Evolutionary conservation across 1,139 yeast genomes (phyloP), one percentile per base, ranked within the genome.

Genomic region (Candida dubliniensis): DNA sequence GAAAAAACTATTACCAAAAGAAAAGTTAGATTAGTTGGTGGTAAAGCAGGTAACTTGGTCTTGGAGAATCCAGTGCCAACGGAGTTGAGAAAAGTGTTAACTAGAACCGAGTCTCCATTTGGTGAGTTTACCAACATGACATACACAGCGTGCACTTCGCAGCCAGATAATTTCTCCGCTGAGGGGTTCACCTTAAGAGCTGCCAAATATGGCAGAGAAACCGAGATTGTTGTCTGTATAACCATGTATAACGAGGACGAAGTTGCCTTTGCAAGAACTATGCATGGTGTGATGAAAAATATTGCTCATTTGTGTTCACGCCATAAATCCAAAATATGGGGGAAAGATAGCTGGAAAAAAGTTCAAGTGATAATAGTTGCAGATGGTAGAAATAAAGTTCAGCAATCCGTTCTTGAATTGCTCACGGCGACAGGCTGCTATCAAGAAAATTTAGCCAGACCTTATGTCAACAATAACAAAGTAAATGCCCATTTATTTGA

Each of bases 171-270:
- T 35, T 93, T 87, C 59, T 77, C 79, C n/a, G 73, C 70, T 6
- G 81, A 80, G 41, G 98, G 98, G 0, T 93, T 90, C 64, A 82
- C 89, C 1, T 69, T 93, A 43, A 79, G 98, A 56, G 87, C 95
- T 18, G 84, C 89, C 9, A 87, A 86, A 55, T 82, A 81, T 59
- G 87, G 87, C 48, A 79, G 96, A 59, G 96, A 89, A 59, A 91
- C 95, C 18, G 97, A 93, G 65, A 71, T 93, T 41, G 89, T 87
- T 36, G 78, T 91, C 41, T 90, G 97, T 66, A 80, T 93, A 50
- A 91, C 98, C 39, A 90, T 93, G 96, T 93, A 91, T 69, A 93
- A 93, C 60, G 99, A 93, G 67, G 96, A 87, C 62, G 96, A 90
- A 60, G 74, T 76, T 47, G 77, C 95, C 1, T 81, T 93, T 61